Percentiles rank a stretch among this genome's conserved stretches.
Evolutionary conservation across 805 yeast species (phyloP).

Genomic region (Millerago galiae): DNA sequence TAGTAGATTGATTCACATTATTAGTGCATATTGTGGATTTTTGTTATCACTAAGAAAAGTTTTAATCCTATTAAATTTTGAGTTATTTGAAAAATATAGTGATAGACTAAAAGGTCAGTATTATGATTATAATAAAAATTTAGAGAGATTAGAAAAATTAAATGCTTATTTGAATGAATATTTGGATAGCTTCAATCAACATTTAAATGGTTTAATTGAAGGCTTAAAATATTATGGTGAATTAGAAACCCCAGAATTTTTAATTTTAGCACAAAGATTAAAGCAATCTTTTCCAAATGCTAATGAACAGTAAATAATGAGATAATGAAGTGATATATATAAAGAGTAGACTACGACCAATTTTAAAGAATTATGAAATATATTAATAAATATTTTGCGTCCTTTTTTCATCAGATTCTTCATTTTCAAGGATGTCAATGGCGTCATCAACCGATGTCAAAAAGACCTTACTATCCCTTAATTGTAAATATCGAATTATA

Average conservation of each 20-base stretch:
- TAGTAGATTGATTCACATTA: conserved; percentile 39
- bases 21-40: conserved; percentile 43
- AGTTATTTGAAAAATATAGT: conserved; percentile 33
- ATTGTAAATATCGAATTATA: conserved; percentile 37
- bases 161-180: conserved; percentile 36
- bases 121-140: conserved; percentile 35
- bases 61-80: conserved; percentile 41
- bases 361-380: too few relatives aligned
- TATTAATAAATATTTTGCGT: too few relatives aligned
- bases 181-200: conserved; percentile 37
- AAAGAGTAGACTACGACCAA: not conserved
- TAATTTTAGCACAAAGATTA: conserved; percentile 37
- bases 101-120: conserved; percentile 32
- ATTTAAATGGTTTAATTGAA: conserved; percentile 39
- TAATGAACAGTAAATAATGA: conserved; percentile 1
- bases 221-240: conserved; percentile 43
- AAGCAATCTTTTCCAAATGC: conserved; percentile 25
- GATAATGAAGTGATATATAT: not conserved
- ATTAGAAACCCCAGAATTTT: conserved; percentile 39
- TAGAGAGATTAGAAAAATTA: conserved; percentile 35
- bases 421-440: not conserved
- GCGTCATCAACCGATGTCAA: conserved; percentile 2
- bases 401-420: not conserved
- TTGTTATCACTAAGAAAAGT: conserved; percentile 48
- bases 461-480: conserved; percentile 25